Evolutionary conservation across 345 rosid genomes (phyloP), one percentile per base, ranked within the genome.

Genomic region (Euclidium syriacum): DNA sequence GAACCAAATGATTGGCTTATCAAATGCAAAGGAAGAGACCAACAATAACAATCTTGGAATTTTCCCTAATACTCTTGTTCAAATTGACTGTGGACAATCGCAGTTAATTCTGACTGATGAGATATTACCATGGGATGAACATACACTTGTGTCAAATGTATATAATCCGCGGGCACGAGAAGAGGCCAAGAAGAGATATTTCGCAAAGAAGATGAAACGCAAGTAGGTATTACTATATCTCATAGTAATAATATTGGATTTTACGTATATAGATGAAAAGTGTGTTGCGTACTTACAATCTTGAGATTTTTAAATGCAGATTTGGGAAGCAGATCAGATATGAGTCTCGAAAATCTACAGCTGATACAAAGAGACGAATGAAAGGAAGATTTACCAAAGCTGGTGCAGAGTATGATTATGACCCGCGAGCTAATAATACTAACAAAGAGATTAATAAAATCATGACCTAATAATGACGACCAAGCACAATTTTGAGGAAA

Each of bases 371-470:
- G 42, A 70, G 44, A 70, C 11, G 74, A 52, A 12, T 53, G 42
- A 70, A 55, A 70, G 68, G 74, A 36, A 62, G 68, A 62, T 70
- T 70, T 62, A 39, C 43, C 2, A 70, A 70, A 62, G 74, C 62
- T 70, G 74, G 43, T 46, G 68, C 62, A n/a, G 74, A 46, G 1
- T 70, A 62, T 46, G 68, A 70, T 47, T 70, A 34, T 54, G 74
- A 70, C 23, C 74, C 74, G 46, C 15, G 58, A 41, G 48, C 30
- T 41, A 35, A 38, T 53, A 5, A 62, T 14, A 29, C 7, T 17
- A 11, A 36, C 16, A 41, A 72, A 23, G 20, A 12, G 36, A 43
- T 25, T 52, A 25, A 26, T 35, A 43, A 34, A 24, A 52, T n/a
- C 23, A 59, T 15, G 60, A 30, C 10, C 24, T 14, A 51, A 33